Conservation (phyloP, 345 rosid species). For the Noccaea caerulescens region DNA sequence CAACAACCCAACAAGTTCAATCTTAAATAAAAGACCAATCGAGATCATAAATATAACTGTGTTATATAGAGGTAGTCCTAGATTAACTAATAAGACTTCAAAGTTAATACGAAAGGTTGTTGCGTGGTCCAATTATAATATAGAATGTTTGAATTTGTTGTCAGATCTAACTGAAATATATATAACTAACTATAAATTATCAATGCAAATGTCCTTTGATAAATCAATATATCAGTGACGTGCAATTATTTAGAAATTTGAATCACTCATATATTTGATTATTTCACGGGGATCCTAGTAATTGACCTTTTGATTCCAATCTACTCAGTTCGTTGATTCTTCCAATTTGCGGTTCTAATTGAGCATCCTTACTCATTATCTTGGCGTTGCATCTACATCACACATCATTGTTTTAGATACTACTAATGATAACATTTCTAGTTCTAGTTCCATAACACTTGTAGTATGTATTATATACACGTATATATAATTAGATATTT, state of each 20-base stretch:
- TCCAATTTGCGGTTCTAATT: neutral
- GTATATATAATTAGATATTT: neutral
- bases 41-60: neutral
- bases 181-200: neutral
- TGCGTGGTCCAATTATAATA: slow-evolving; percentile 30
- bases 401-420: neutral
- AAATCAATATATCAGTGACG: slow-evolving; percentile 10
- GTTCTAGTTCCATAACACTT: neutral
- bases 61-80: neutral
- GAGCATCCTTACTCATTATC: neutral
- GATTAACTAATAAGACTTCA: slow-evolving; percentile 13
- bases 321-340: neutral
- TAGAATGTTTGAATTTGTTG: neutral
- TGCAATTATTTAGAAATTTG: slow-evolving; percentile 7
- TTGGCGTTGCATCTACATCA: slow-evolving; percentile 1
- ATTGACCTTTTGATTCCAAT: slow-evolving; percentile 1
- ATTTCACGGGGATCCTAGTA: neutral
- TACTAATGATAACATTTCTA: neutral
- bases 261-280: slow-evolving; percentile 7
- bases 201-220: neutral
- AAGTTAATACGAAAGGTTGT: slow-evolving; percentile 33
- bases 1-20: neutral
- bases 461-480: neutral
- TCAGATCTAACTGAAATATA: slow-evolving; percentile 14
- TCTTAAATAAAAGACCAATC: neutral